Base-by-base conservation (phyloP, 805 yeast species). In the Phaffomyces thermotolerans region DNA sequence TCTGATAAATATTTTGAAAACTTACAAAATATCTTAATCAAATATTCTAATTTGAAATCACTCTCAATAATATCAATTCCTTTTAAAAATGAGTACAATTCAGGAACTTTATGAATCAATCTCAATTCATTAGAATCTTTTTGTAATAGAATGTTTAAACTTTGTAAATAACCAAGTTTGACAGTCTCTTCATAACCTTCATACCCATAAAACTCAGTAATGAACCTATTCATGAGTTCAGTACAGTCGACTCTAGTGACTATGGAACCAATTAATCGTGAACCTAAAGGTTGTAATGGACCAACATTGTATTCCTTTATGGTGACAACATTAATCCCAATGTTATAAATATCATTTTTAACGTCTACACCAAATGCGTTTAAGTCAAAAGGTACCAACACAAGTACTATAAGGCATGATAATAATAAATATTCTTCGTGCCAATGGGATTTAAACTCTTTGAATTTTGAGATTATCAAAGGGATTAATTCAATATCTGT, bases 341-440 rank as follows among this genome's bases (percentile, higher is more conserved):
- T 47, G 0, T 51, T 45, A 36, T 67, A 71, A 2, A 81, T 52
- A 3, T 57, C 42, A 1, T 53, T 49, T 5, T 73, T 58, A 0
- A 60, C 44, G 0, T 56, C 20, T 5, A 6, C 45, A 3, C 61
- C 62, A 14, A 81, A 60, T 0, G 62, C 49, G 1, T 59, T 62
- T 23, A 90, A 64, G 2, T 76, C 71, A 55, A 90, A 89, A 0
- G 98, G 97, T 0, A 81, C 76, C n/a, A 84, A 64, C 0, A 79
- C 72, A 20, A 89, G 63, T 9, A 81, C 76, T 0, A 82, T 72
- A 9, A 87, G 68, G 95, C 96, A 90, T 4, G 84, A 65, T 8
- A 88, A 60, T 35, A 79, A 56, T 10, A 81, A 60, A 44, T 66
- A 79, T 31, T 64, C 56, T 27, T 66, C 67, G 39, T 72, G 67